These are phyloP conservation scores for Arthrobotrys sphaeroides DNA, from an alignment of 2,329 filamentous ascomycete species.

Conservation along the genomic window DNA sequence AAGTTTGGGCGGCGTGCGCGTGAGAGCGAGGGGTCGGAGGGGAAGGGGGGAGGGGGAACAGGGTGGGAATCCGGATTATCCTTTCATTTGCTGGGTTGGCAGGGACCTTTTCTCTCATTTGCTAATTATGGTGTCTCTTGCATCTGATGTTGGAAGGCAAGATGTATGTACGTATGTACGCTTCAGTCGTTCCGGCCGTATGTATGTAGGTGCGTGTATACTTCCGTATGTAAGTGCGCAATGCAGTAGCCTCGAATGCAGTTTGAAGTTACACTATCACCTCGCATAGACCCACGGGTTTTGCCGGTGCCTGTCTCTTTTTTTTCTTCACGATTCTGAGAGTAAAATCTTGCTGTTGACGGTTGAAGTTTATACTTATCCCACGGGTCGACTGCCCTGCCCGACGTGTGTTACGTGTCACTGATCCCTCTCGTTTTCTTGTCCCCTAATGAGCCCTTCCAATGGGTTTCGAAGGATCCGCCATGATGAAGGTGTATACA, in stretches of 20 bases:
- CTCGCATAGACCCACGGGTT: conserved; percentile 30
- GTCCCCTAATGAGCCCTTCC: no score
- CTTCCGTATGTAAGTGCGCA: no score
- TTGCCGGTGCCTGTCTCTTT: conserved; percentile 26
- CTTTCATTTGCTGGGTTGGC: conserved; percentile 45
- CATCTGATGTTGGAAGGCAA: conserved; percentile 36
- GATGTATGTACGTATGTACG: no score
- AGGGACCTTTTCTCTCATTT: conserved; percentile 12
- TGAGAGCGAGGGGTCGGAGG: background rate
- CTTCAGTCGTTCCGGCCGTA: no score
- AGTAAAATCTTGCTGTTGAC: no score
- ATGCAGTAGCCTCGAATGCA: no score
- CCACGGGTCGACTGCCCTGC: background rate
- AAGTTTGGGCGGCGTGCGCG: background rate
- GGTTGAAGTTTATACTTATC: conserved; percentile 6
- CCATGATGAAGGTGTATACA: conserved; percentile 12
- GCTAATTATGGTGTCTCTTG: conserved; percentile 32
- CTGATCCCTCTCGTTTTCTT: background rate
- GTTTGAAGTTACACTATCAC: conserved; percentile 15
- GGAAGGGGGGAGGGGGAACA: background rate
- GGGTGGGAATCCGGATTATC: conserved; percentile 47
- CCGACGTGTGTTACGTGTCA: conserved; percentile 1
- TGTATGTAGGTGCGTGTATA: no score
- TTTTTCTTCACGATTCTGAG: conserved; percentile 5
- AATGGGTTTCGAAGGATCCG: conserved; percentile 24